Base-by-base conservation (phyloP, 2,329 filamentous ascomycete species). In the Rasamsonia emersonii region DNA sequence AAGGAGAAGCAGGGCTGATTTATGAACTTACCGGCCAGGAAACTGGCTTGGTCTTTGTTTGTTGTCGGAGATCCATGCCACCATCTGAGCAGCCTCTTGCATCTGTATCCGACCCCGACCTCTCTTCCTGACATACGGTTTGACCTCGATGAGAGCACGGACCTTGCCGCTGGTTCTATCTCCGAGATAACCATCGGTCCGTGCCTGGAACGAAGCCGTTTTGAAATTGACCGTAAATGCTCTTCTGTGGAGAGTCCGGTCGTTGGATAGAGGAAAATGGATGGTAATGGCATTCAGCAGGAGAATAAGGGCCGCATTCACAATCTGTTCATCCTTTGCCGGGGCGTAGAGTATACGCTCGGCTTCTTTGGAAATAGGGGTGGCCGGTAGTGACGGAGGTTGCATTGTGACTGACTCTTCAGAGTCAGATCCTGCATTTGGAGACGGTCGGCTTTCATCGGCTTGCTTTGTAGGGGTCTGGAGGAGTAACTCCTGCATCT, bases 241-340 rank as follows among this genome's bases (percentile, higher is more conserved):
- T 11, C 30, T 39, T 15, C 39, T 28, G 24, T 38, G 31, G 15
- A 37, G 19, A 8, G 39, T 37, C 42, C 40, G 42, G 4, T 33
- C 18, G 18, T 21, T 37, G 10, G 20, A 8, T 10, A 44, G 21
- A 9, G 23, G 14, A 17, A 37, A 33, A 23, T 36, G 38, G n/a
- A 38, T 18, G 1, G 36, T 41, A 3, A 46, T 29, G 2, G 41
- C 37, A 37, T 42, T 44, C 2, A 47, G 10, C 13, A 47, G 41
- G 18, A 36, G 24, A 13, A 46, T 18, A 0, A 44, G 24, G 3
- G 41, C 41, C 2, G 23, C 36, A 23, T 47, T 47, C 1, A 46
- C 43, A 16, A 47, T 46, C 8, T 45, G 40, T 25, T 47, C 42
- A 24, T 46, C 42, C 13, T 38, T 41, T 8, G 40, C 38, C 7